Base-by-base conservation (phyloP, 1,284 basidiomycete genomes). In the Moesziomyces aphidis region DNA sequence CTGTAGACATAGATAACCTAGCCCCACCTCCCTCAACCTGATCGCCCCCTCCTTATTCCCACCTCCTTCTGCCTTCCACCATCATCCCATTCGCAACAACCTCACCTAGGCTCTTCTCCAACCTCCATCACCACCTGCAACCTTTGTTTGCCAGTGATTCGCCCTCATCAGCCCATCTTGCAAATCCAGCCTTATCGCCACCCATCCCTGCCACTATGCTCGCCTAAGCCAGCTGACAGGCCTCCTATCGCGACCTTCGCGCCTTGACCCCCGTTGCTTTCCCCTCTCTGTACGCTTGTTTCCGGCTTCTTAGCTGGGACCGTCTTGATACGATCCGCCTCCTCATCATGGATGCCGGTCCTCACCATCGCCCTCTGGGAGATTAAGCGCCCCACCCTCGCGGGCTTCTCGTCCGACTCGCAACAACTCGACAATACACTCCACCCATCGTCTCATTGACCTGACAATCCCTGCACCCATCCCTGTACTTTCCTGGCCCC, bases 301-400 rank as follows among this genome's bases (percentile, higher is more conserved):
- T 22, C 43, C 17, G 28, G 53, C 63, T 47, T 34, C 42, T 15
- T 17, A 34, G 57, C 48, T 55, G 43, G 52, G 47, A 52, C 28
- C 31, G 47, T 42, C 22, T 55, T 42, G 24, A 50, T 19, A 50
- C 56, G 50, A 53, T 46, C 61, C 57, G 57, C 67, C 55, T 64
- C 61, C 61, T 58, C 61, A 70, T 59, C 61, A 70, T 70, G 67
- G 67, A 70, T 61, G 67, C 51, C 67, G 67, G 67, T 61, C 61
- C 63, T 50, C 47, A 54, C 45, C 54, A 61, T 48, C 56, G 53
- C 50, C 45, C 28, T 54, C 22, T 46, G 57, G 56, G 54, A 64
- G 67, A 54, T 36, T 70, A 70, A 64, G 47, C 61, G 54, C 61
- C 60, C 49, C 45, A 47, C 24, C 13, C 19, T 43, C 50, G 49